Evolutionary conservation across 2,329 filamentous ascomycete species (phyloP), one percentile per base, ranked within the genome.

Genomic region (Colletotrichum eleusines): DNA sequence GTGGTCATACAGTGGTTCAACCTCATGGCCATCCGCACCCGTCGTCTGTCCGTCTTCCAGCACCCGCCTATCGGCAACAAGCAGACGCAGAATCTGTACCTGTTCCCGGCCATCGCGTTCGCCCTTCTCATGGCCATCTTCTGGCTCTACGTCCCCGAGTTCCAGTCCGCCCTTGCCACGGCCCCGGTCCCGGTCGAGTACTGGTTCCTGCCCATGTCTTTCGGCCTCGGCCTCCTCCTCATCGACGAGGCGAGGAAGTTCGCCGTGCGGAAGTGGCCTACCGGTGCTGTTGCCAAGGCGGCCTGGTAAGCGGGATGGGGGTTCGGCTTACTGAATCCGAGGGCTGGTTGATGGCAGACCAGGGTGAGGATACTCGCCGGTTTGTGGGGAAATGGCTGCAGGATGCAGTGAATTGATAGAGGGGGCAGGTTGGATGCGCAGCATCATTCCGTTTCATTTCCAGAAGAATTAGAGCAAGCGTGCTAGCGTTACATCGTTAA

Each of bases 1-100:
- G 92, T 95, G 2, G 90, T 95, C 59, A 94, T 95, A 91, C 91
- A 93, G 84, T 91, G 90, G 84, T 94, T 94, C 84, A 93, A 92
- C 77, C 83, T 94, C 5, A 86, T 94, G 76, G 89, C 90, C 1
- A 85, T 92, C 6, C 86, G 92, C 20, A 95, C 89, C 1, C 84
- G 90, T 1, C 84, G 88, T 1, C 83, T 91, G 28, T 88, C 88
- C 66, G 88, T 95, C 73, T 90, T 95, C 78, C 90, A 93, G 76
- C 92, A 94, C 74, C 89, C 90, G 3, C 92, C 92, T 0, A 72
- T 87, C 9, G 90, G 91, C 79, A 91, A 91, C 77, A 87, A 85
- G 74, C 77, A 81, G 14, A 92, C 90, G 0, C 85, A 89, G 76
- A 95, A 95, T 76, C 81, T 88, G 75, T 89, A 89, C 54, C 83